A percentile compares a stretch with the other conserved stretches of the same genome.
Conservation (phyloP, 208 protist genomes). For the Trypanosoma caninum region DNA sequence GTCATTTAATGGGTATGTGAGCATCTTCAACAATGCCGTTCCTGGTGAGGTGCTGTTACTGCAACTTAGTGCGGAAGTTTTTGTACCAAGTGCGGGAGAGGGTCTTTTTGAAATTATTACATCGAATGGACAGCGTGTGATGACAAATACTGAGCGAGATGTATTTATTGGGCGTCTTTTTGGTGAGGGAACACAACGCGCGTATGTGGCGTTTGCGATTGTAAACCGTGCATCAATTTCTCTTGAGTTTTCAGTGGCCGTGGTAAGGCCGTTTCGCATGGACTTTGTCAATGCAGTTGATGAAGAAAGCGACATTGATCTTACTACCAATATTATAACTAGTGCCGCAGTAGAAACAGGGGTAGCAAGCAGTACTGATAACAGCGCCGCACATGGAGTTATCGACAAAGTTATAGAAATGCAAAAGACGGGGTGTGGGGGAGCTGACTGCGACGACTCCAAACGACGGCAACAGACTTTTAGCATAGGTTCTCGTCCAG, state of each 20-base stretch:
- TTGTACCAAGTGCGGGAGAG: constrained; percentile 58
- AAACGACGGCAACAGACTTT: neutral
- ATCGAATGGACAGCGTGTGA: constrained; percentile 28
- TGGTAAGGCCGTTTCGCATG: constrained; percentile 76
- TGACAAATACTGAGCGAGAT: constrained; percentile 30
- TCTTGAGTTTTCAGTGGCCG: constrained; percentile 84
- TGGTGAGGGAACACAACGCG: constrained; percentile 47
- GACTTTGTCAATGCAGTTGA: constrained; percentile 31
- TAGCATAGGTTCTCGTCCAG: constrained; percentile 6
- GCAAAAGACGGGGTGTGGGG: no score
- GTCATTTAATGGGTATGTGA: constrained; percentile 75
- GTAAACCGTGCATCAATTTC: constrained; percentile 64
- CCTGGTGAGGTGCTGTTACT: constrained; percentile 71
- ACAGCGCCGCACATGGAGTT: neutral
- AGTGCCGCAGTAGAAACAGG: neutral
- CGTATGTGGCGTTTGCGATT: constrained; percentile 73
- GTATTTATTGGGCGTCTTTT: constrained; percentile 73
- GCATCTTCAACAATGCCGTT: constrained; percentile 58
- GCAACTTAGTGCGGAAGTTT: constrained; percentile 72
- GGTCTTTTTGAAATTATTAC: constrained; percentile 76
- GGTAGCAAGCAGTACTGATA: neutral
- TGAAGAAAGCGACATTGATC: neutral
- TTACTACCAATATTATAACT: neutral
- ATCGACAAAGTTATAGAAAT: no score
- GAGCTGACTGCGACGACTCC: no score